Evolutionary conservation across 345 rosid genomes (phyloP).

Genomic region (Melaleuca alternifolia): DNA sequence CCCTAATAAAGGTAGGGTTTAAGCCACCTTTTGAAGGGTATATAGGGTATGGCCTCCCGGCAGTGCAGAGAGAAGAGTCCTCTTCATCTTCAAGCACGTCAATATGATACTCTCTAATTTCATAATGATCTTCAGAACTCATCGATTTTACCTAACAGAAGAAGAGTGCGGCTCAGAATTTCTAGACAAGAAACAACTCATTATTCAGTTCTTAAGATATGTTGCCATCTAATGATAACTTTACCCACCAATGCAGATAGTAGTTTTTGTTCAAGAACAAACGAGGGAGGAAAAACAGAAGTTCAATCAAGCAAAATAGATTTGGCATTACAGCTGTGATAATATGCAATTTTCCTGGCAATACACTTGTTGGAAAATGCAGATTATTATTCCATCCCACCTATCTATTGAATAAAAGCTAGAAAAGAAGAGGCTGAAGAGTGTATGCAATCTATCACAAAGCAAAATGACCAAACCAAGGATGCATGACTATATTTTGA

Average conservation of each 20-base stretch:
- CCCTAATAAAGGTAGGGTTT: constrained; percentile 55
- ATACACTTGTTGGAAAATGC: not conserved
- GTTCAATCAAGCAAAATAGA: not conserved
- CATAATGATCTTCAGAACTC: constrained; percentile 63
- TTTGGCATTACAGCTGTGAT: not conserved
- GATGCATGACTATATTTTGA: not conserved
- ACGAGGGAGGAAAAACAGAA: not conserved
- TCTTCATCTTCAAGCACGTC: constrained; percentile 67
- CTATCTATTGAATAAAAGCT: not conserved
- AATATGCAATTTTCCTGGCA: not conserved
- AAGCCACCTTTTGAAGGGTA: constrained; percentile 92
- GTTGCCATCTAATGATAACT: not conserved
- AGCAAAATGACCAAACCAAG: not conserved
- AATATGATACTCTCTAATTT: constrained; percentile 77
- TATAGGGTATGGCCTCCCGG: constrained; percentile 79
- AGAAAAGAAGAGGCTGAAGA: not conserved
- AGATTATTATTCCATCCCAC: not conserved
- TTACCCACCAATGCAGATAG: not conserved
- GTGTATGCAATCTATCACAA: not conserved
- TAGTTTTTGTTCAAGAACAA: not conserved
- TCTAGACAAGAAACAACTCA: not conserved
- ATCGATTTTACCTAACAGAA: constrained; percentile 40
- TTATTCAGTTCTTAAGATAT: not conserved
- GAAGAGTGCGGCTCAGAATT: not conserved
- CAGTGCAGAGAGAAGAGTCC: constrained; percentile 35